A percentile compares a stretch with the other conserved stretches of the same genome.
Evolutionary conservation across 495 filamentous ascomycete species (phyloP).

Genomic region (Hypoxylon crocopeplum): DNA sequence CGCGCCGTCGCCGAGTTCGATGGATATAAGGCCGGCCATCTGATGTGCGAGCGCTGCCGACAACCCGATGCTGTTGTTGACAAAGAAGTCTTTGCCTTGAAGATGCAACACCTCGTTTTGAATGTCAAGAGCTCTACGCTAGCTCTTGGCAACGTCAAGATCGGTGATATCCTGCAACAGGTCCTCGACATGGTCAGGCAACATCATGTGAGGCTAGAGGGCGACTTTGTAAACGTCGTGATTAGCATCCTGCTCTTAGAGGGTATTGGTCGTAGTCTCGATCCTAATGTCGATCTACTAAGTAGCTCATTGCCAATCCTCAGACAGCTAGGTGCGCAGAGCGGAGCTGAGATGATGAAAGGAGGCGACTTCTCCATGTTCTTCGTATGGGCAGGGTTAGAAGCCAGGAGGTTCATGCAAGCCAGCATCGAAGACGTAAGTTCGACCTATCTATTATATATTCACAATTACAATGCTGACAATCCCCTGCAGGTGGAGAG

Average conservation of each 20-base stretch:
- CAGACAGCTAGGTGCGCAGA: conserved; percentile 81
- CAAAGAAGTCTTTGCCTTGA: conserved; percentile 85
- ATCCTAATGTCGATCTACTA: conserved; percentile 88
- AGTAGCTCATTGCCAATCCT: conserved; percentile 89
- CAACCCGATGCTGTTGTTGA: conserved; percentile 90
- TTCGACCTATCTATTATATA: not conserved
- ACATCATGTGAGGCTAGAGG: conserved; percentile 94
- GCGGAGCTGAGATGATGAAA: conserved; percentile 69
- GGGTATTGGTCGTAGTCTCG: conserved; percentile 86
- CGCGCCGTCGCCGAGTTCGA: conserved; percentile 96
- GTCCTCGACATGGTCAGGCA: conserved; percentile 90
- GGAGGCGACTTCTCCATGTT: conserved; percentile 90
- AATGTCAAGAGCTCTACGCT: conserved; percentile 89
- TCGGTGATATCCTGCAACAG: conserved; percentile 91
- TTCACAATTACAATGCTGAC: conserved; percentile 28
- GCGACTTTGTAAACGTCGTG: conserved; percentile 98
- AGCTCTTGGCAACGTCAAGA: conserved; percentile 92
- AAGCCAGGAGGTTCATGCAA: conserved; percentile 85
- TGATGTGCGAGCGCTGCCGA: conserved; percentile 95
- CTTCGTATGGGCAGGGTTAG: conserved; percentile 91
- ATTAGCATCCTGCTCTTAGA: conserved; percentile 93
- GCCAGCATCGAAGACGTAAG: conserved; percentile 86
- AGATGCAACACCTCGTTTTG: conserved; percentile 95
- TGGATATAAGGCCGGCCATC: conserved; percentile 89
- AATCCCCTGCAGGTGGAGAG: conserved; percentile 62